A percentile compares a stretch with the other conserved stretches of the same genome.
Conservation (phyloP, 345 rosid genomes). For the sweet orange (Citrus sinensis) region DVS_A1.0 CM039165.1:38406501-38407000, state of each 20-base stretch:
- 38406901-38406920: not conserved
- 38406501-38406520: conserved; percentile 80
- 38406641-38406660: conserved; percentile 55
- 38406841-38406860: not conserved
- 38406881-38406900: not conserved
- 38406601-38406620: conserved; percentile 64
- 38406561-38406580: conserved; percentile 15
- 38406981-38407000: not conserved
- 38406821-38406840: not conserved
- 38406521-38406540: conserved; percentile 61
- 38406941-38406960: not conserved
- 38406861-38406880: not conserved
- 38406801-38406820: not conserved
- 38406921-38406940: not conserved
- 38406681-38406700: conserved; percentile 43
- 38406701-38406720: conserved; percentile 3
- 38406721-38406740: not conserved
- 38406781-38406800: not conserved
- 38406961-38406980: not conserved
- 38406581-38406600: conserved; percentile 10
- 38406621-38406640: conserved; percentile 74
- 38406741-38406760: not conserved
- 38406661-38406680: conserved; percentile 59
- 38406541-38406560: conserved; percentile 5
- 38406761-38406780: not conserved